Base-by-base conservation (phyloP, 768 basidiomycete genomes). In the Leccinum subtestaceum region DNA sequence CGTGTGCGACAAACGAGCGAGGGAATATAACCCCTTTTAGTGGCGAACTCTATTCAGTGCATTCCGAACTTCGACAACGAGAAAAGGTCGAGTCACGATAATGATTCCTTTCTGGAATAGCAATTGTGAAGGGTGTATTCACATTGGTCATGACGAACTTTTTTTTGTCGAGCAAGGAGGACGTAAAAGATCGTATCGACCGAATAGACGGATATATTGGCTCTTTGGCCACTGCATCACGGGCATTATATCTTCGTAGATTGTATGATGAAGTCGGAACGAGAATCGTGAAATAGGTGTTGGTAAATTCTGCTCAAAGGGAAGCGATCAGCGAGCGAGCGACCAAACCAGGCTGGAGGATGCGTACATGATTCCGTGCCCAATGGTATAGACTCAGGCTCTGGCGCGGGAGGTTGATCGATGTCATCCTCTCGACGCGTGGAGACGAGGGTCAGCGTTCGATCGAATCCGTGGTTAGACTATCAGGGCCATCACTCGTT, bases 401-500 rank as follows among this genome's bases (percentile, higher is more conserved):
- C 70, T 9, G 61, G 29, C 7, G 48, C 55, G 2, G 63, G 48
- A 19, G 38, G 57, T 11, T 60, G 48, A 5, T 70, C 70, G 23
- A 71, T 51, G 52, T 84, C 84, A 27, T 74, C 72, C 70, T 86
- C 85, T 60, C 82, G 75, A 62, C 84, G 77, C 10, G 84, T 80
- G 5, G 79, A 74, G 23, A 86, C 84, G 2, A 90, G 77, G 45
- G 79, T 76, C 25, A 91, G 76, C 43, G 76, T 80, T 52, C 87
- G 79, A 74, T 91, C 86, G 65, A 91, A 92, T 1, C 90, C 90
- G 71, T 92, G 90, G 47, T 78, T 84, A 50, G 86, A 83, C 87
- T 91, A 61, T 50, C 17, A 55, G 31, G 52, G 27, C 60, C 60
- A 49, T 71, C 53, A 49, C 19, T 60, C 34, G n/a, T 59, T 62